Base-by-base conservation (phyloP, 257 asterid genomes). In the Datura wrightii region DNA sequence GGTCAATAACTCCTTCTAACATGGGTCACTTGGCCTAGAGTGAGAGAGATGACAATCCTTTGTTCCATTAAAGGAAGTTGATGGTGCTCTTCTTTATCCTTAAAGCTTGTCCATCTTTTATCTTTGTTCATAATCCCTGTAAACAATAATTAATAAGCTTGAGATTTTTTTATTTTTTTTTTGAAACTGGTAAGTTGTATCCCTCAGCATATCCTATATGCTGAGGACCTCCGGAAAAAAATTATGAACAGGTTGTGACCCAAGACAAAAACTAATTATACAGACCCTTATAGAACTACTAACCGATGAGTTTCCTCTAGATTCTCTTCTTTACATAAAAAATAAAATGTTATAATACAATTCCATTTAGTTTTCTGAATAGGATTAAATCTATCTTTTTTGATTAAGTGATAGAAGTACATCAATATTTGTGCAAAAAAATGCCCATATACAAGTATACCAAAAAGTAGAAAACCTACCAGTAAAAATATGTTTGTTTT, bases 1-100 rank as follows among this genome's bases (percentile, higher is more conserved):
- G 36, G 66, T 59, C 66, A 59, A 59, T 59, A 59, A 59, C 66
- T 59, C 66, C 66, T n/a, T n/a, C n/a, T 59, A n/a, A 19, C 66
- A n/a, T 59, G 36, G 66, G 66, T 59, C 66, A 18, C 66, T 59
- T 59, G 66, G 36, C 66, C 66, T 59, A 59, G 66, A 59, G n/a
- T 54, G n/a, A 59, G 8, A 59, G 31, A n/a, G 66, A 8, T 10
- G 10, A 18, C 11, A 58, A 18, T 8, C 66, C 66, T n/a, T 9
- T n/a, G 2, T 59, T 59, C 13, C 66, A 59, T 55, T n/a, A 55
- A 56, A 56, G 62, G 62, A 56, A 56, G 24, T n/a, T 16, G 8
- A 56, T 60, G 4, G 67, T 50, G 54, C 54, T 50, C 54, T 50
- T 60, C 69, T 19, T 60, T 19, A 60, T 60, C 15, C 5, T 60